A percentile compares a stretch with the other conserved stretches of the same genome.
Evolutionary conservation across 768 basidiomycete species (phyloP).

Genomic region (Pleurotus cornucopiae): DNA sequence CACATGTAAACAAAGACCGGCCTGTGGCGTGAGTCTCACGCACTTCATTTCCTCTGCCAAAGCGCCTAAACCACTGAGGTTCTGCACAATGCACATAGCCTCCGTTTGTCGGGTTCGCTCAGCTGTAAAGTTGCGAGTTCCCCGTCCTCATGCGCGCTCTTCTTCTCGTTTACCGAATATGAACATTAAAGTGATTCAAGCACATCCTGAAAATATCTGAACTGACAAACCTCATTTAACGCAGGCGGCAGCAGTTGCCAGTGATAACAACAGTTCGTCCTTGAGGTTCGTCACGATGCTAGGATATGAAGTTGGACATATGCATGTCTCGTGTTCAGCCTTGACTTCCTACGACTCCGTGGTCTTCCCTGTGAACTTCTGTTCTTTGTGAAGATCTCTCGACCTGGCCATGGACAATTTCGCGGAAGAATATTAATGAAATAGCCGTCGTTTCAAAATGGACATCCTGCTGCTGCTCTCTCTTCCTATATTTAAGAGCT

Average conservation of each 20-base stretch:
- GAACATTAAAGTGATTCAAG: neutral
- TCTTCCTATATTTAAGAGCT: conserved; percentile 1
- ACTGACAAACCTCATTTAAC: neutral
- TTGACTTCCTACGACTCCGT: neutral
- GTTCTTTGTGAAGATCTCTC: neutral
- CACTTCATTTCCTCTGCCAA: too few species aligned
- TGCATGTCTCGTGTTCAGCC: neutral
- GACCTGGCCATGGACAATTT: neutral
- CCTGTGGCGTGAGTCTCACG: too few species aligned
- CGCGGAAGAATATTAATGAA: neutral
- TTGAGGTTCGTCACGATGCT: neutral
- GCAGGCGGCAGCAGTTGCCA: neutral
- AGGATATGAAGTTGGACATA: neutral
- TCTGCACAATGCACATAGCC: too few species aligned
- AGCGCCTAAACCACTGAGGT: too few species aligned
- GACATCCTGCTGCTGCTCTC: neutral
- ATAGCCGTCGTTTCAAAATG: conserved; percentile 8
- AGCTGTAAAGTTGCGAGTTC: neutral
- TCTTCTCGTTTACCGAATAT: neutral
- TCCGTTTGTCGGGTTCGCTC: neutral
- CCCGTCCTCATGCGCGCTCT: neutral
- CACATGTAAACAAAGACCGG: too few species aligned
- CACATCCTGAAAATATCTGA: neutral
- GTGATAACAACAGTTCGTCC: neutral
- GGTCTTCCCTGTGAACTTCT: neutral